Base-by-base conservation (phyloP, 192 early-diverging fungal species). In the Phycomyces blakesleeanus region DNA sequence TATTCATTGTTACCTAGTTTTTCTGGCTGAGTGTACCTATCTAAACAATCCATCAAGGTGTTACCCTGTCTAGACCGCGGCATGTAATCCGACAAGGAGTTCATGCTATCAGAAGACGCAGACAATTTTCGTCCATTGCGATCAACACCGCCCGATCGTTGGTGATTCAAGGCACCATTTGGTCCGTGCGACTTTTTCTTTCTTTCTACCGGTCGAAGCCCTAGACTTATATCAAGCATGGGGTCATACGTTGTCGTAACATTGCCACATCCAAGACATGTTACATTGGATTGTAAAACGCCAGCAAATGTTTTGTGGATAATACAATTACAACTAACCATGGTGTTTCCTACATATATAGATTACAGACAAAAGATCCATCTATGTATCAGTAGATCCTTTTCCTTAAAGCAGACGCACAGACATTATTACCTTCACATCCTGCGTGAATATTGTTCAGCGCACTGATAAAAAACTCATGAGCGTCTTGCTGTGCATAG, bases 401-500 rank as follows among this genome's bases (percentile, higher is more conserved):
- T 61, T 21, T 16, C 29, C 29, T 5, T 2, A 34, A 34, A 2
- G 29, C 29, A 34, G 29, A 34, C 29, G 7, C 7, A 2, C 7
- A 34, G 29, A 34, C 29, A 34, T 39, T 38, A 64, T 64, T 81
- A 76, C 71, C 80, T 68, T 66, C 73, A 39, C 68, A 90, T 61
- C 66, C 81, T 27, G 73, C 80, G 63, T 99, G 97, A 59, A 99
- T 86, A 55, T 87, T 78, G 64, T 97, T 91, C 54, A 98, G 68
- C 6, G 91, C 76, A 11, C 92, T 87, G 44, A 97, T 94, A 65
- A 98, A 92, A 60, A 95, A 98, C 62, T 99, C 97, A 71, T 99
- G 97, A 1, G 96, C 95, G 62, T 98, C 95, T 71, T 99, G 95
- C 75, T 98, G 95, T 14, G 88, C 85, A 62, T 95, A 95, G 9